Conservation (phyloP, 352 stramenopile genomes). For the Globisporangium iwayamae region DNA sequence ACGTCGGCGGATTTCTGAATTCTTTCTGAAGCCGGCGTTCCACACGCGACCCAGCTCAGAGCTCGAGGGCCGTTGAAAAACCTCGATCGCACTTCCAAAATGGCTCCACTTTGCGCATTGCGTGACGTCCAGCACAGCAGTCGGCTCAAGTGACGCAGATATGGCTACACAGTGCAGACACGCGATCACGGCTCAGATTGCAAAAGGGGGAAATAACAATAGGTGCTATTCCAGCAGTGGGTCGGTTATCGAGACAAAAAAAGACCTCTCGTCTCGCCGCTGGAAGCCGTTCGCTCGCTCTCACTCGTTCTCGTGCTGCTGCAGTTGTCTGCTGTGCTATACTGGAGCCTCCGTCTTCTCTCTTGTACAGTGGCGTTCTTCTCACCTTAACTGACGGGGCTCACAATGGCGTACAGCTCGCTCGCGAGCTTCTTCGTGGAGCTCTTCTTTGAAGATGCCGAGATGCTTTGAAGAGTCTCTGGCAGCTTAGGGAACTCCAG, state of each 20-base stretch:
- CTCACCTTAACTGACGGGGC: constrained; percentile 38
- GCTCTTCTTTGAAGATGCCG: constrained; percentile 52
- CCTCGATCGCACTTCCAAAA: background rate
- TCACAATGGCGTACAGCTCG: constrained; percentile 63
- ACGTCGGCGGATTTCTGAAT: background rate
- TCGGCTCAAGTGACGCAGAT: background rate
- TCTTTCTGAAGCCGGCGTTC: no score
- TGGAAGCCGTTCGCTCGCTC: background rate
- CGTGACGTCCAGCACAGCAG: background rate
- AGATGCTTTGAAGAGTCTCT: constrained; percentile 54
- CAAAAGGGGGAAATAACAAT: constrained; percentile 4
- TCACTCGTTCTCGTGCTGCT: background rate
- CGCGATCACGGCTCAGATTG: background rate
- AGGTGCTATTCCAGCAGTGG: constrained; percentile 5
- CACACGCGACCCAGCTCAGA: no score
- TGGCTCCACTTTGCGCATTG: background rate
- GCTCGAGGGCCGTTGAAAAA: no score
- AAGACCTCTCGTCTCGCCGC: background rate
- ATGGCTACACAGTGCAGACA: background rate
- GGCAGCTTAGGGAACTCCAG: constrained; percentile 57
- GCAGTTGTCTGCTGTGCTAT: background rate
- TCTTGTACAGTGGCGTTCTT: constrained; percentile 11
- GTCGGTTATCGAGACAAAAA: background rate
- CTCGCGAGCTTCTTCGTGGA: constrained; percentile 71
- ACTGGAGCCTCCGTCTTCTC: constrained; percentile 2